phyloP scores from a whole-genome alignment of 257 asterid genomes.

The Primulina eburnea region DNA sequence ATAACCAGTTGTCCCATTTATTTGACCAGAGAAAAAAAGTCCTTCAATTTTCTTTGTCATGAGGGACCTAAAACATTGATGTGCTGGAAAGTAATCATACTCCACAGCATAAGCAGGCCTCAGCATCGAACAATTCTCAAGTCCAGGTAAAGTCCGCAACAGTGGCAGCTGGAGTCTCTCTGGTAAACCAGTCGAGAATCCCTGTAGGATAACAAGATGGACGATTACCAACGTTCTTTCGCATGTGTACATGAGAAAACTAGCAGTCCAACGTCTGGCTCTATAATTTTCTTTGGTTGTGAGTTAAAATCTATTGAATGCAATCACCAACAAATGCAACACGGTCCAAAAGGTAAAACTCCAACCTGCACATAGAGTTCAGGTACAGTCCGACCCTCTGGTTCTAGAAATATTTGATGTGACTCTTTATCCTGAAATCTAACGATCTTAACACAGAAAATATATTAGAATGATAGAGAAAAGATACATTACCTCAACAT shows the following conservation, averaged over 20 bases:
- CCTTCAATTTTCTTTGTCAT: conserved; percentile 96
- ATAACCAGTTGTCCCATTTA: conserved; percentile 97
- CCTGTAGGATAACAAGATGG: conserved; percentile 45
- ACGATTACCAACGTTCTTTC: conserved; percentile 11
- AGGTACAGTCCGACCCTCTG: conserved; percentile 94
- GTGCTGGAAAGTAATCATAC: conserved; percentile 95
- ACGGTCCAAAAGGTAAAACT: conserved; percentile 21
- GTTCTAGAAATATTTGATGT: conserved; percentile 97
- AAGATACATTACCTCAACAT: conserved; percentile 1
- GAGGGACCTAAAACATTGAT: conserved; percentile 92
- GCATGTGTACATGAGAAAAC: conserved; percentile 16
- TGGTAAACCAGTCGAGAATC: conserved; percentile 97
- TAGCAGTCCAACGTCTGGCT: not conserved
- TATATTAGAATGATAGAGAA: conserved; percentile 23
- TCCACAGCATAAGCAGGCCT: conserved; percentile 99
- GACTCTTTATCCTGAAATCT: conserved; percentile 95
- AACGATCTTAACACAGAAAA: conserved; percentile 62
- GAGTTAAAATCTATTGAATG: not conserved
- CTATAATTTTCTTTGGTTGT: not conserved
- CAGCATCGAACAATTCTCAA: conserved; percentile 92
- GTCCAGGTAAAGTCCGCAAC: conserved; percentile 91
- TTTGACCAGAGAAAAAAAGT: conserved; percentile 96
- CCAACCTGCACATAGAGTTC: conserved; percentile 96
- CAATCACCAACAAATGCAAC: conserved; percentile 15
- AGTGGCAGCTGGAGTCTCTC: conserved; percentile 96